Percentiles rank a stretch among this genome's conserved stretches.
Conservation (phyloP, 805 yeast species). For the Teunomyces cretensis region DNA sequence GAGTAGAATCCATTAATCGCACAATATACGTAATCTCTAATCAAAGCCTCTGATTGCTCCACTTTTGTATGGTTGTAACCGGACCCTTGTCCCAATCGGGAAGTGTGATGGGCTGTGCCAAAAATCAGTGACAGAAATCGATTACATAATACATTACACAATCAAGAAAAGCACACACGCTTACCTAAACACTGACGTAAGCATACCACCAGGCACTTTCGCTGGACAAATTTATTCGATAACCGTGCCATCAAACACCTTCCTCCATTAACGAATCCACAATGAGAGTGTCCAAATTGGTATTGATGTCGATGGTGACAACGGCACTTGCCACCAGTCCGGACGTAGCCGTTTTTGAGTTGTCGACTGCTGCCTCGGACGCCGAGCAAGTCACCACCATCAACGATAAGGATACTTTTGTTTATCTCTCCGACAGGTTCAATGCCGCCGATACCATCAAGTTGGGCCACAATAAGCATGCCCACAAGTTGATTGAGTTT, state of each 20-base stretch:
- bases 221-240: constrained; percentile 1
- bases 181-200: neutral
- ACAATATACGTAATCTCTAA: no score
- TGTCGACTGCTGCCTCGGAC: constrained; percentile 2
- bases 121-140: neutral
- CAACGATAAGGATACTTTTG: constrained; percentile 28
- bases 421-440: constrained; percentile 47
- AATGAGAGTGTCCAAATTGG: constrained; percentile 8
- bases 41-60: no score
- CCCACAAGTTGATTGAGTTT: constrained; percentile 23
- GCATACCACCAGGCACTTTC: neutral
- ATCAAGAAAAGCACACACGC: neutral
- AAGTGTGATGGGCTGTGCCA: no score
- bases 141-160: neutral
- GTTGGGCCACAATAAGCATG: constrained; percentile 30
- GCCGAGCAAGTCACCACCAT: constrained; percentile 2
- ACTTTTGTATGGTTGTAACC: no score
- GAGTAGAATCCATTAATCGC: no score
- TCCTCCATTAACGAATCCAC: neutral
- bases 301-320: constrained; percentile 6
- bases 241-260: neutral
- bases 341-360: constrained; percentile 11
- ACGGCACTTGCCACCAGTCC: constrained; percentile 4
- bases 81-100: no score
- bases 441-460: constrained; percentile 38